Evolutionary conservation across 1,139 yeast species (phyloP).

Genomic region (Suhomyces yuchorum): DNA sequence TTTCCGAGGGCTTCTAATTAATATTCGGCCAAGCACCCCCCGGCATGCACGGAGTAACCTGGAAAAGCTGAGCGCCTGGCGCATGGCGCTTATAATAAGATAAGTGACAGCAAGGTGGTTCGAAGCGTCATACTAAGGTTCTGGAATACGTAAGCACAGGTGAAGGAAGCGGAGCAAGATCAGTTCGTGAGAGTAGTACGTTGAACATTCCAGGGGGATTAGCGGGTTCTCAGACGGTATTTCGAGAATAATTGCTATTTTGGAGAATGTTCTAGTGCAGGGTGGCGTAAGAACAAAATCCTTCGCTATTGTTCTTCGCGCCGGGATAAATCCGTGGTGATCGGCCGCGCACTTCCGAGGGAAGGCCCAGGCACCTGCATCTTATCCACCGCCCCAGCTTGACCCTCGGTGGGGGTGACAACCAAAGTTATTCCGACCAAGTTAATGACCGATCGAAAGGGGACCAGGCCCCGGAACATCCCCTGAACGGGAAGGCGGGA

Average conservation of each 20-base stretch:
- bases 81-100: constrained; percentile 1
- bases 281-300: constrained; percentile 5
- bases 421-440: constrained; percentile 1
- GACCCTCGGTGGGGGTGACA: constrained; percentile 5
- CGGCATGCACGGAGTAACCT: constrained; percentile 5
- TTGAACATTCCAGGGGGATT: not conserved
- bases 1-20: not conserved
- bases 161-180: not conserved
- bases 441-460: not conserved
- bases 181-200: not conserved
- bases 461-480: not conserved
- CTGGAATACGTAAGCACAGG: not conserved
- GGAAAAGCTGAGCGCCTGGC: not conserved
- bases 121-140: not conserved
- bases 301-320: constrained; percentile 7
- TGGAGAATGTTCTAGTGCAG: constrained; percentile 6
- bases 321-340: constrained; percentile 4
- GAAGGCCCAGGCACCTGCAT: not conserved
- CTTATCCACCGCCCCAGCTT: not conserved
- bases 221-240: not conserved
- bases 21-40: not conserved
- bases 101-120: constrained; percentile 1
- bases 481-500: not conserved
- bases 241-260: not conserved
- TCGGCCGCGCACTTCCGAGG: constrained; percentile 2